These are phyloP conservation scores for Rhizopus microsporus DNA, from an alignment of 371 early-diverging fungal species.

Conservation along the genomic window DNA sequence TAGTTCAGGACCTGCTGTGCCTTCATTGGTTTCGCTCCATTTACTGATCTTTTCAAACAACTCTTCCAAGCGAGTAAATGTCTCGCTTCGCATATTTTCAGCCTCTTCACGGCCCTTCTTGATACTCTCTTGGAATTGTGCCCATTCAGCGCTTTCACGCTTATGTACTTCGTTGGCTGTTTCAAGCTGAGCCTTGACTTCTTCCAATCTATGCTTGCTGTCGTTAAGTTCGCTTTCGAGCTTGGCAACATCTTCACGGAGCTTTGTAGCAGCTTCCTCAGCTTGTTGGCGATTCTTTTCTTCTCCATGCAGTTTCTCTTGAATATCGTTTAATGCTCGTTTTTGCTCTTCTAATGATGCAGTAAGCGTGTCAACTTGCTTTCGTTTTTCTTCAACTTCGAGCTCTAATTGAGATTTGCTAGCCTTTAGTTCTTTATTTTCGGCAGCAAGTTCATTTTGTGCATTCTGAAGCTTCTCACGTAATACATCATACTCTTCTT, in stretches of 20 bases:
- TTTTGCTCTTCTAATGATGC: conserved; percentile 27
- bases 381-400: conserved; percentile 1
- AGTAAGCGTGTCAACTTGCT: conserved; percentile 8
- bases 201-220: neutral
- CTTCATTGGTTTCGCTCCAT: neutral
- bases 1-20: neutral
- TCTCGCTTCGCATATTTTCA: neutral
- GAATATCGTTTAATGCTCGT: conserved; percentile 18
- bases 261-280: conserved; percentile 7
- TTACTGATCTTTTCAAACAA: neutral
- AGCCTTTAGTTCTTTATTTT: conserved; percentile 18
- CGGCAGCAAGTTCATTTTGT: conserved; percentile 19
- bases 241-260: conserved; percentile 13
- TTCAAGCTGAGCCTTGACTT: conserved; percentile 7
- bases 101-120: conserved; percentile 4
- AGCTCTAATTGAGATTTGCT: conserved; percentile 12
- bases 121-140: conserved; percentile 3
- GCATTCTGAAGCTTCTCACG: conserved; percentile 26
- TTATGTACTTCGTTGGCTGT: neutral
- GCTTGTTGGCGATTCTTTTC: conserved; percentile 1
- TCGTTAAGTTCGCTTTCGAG: conserved; percentile 4
- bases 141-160: conserved; percentile 1
- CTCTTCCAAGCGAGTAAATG: neutral
- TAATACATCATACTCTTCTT: conserved; percentile 18
- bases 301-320: conserved; percentile 20